Evolutionary conservation across 2,329 filamentous ascomycete genomes (phyloP).

Genomic region (Aspergillus fumigatiaffinis): DNA sequence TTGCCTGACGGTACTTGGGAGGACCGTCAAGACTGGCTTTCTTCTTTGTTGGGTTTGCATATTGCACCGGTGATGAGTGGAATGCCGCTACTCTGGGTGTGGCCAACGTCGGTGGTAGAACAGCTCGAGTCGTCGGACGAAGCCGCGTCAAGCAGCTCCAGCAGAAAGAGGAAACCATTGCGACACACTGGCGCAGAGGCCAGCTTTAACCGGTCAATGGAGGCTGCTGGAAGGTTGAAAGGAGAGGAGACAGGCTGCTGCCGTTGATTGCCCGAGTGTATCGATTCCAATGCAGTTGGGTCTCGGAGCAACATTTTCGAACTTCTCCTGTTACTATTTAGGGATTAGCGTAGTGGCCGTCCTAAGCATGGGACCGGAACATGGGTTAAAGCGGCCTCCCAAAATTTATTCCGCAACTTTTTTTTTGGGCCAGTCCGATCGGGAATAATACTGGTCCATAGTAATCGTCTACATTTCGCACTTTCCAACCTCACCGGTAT

Average conservation of each 20-base stretch:
- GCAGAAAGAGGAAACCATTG: constrained; percentile 57
- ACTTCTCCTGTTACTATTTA: constrained; percentile 16
- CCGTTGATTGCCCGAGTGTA: constrained; percentile 9
- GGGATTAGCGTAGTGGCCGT: constrained; percentile 18
- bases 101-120: constrained; percentile 40
- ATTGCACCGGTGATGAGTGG: constrained; percentile 42
- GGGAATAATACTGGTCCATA: neutral
- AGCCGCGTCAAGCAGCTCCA: constrained; percentile 56
- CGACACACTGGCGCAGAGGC: constrained; percentile 29
- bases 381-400: constrained; percentile 24
- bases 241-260: constrained; percentile 17
- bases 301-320: constrained; percentile 21
- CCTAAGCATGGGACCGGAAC: constrained; percentile 17
- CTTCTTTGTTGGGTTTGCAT: constrained; percentile 48
- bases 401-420: constrained; percentile 29
- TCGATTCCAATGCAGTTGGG: constrained; percentile 6
- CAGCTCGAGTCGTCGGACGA: constrained; percentile 37
- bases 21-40: constrained; percentile 31
- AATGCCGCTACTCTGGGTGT: constrained; percentile 45
- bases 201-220: constrained; percentile 27
- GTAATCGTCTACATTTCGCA: constrained; percentile 6
- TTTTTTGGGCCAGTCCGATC: constrained; percentile 21
- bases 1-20: constrained; percentile 37
- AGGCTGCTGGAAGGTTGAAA: constrained; percentile 9
- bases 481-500: neutral